Conservation (phyloP, 306 rosid genomes). For the Cicer chorassanicum region DNA sequence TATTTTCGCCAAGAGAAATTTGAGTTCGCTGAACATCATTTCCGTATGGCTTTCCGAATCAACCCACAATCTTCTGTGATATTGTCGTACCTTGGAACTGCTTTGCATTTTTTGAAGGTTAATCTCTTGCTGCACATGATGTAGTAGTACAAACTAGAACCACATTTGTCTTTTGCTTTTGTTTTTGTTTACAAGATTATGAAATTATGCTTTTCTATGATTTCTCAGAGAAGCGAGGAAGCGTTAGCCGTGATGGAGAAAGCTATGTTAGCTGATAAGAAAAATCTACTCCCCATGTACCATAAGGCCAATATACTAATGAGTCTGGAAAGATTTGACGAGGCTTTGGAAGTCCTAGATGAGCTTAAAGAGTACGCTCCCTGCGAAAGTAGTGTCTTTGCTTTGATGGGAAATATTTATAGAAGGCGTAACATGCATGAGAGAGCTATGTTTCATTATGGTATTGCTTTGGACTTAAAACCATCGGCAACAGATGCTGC, state of each 20-base stretch:
- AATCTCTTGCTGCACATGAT: slow-evolving; percentile 38
- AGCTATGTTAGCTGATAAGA: slow-evolving; percentile 86
- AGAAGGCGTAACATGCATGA: slow-evolving; percentile 83
- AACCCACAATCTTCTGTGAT: slow-evolving; percentile 89
- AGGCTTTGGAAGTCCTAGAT: slow-evolving; percentile 83
- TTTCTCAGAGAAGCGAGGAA: slow-evolving; percentile 77
- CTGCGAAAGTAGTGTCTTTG: slow-evolving; percentile 88
- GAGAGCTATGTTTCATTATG: slow-evolving; percentile 91
- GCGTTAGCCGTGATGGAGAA: slow-evolving; percentile 85
- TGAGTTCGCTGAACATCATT: slow-evolving; percentile 90
- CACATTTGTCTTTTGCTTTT: slow-evolving; percentile 6
- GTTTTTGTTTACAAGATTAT: slow-evolving; percentile 34
- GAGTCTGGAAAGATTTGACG: slow-evolving; percentile 70
- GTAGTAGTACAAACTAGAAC: slow-evolving; percentile 38
- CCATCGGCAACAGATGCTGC: slow-evolving; percentile 94
- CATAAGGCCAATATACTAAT: slow-evolving; percentile 90
- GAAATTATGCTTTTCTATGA: slow-evolving; percentile 42
- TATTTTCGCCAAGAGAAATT: slow-evolving; percentile 94
- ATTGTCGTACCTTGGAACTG: slow-evolving; percentile 85
- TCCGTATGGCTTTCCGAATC: slow-evolving; percentile 80
- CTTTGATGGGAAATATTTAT: slow-evolving; percentile 90
- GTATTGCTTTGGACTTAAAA: slow-evolving; percentile 93
- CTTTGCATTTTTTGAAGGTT: slow-evolving; percentile 88
- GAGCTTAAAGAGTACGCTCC: slow-evolving; percentile 90
- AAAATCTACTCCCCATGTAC: slow-evolving; percentile 95